Evolutionary conservation across 371 early-diverging fungal species (phyloP).

Genomic region (Rhizopus delemar): DNA sequence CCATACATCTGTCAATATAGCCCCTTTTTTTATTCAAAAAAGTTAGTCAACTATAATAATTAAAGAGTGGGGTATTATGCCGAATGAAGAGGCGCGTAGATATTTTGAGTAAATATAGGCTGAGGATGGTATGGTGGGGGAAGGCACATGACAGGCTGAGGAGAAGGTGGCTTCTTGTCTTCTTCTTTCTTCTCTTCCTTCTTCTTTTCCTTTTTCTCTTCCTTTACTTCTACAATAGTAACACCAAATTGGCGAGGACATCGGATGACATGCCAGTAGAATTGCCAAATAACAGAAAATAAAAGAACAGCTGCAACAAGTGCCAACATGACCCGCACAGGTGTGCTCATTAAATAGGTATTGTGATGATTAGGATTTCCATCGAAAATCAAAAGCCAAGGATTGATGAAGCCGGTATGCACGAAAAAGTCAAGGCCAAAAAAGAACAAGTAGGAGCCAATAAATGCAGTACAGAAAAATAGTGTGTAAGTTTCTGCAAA

Average conservation of each 20-base stretch:
- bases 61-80: neutral
- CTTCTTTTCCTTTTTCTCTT: neutral
- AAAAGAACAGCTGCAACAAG: conserved; percentile 35
- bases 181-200: conserved; percentile 6
- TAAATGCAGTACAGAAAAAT: conserved; percentile 44
- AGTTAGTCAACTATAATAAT: too few relatives aligned
- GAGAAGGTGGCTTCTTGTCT: neutral
- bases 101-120: conserved; percentile 24
- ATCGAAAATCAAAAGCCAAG: conserved; percentile 46
- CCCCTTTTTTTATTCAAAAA: too few relatives aligned
- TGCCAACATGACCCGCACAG: conserved; percentile 43
- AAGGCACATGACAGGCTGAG: conserved; percentile 1
- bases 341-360: conserved; percentile 37
- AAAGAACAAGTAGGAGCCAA: conserved; percentile 51
- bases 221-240: conserved; percentile 16
- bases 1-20: too few relatives aligned
- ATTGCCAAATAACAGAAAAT: conserved; percentile 40
- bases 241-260: conserved; percentile 33
- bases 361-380: conserved; percentile 37
- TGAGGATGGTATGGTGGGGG: conserved; percentile 8
- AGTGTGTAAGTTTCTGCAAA: conserved; percentile 40
- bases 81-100: conserved; percentile 3
- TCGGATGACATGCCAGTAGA: conserved; percentile 39
- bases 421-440: conserved; percentile 57
- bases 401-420: conserved; percentile 56